Percentiles rank a stretch among this genome's conserved stretches.
Evolutionary conservation across 768 basidiomycete species (phyloP).

Genomic region (Termitomyces sp.): DNA sequence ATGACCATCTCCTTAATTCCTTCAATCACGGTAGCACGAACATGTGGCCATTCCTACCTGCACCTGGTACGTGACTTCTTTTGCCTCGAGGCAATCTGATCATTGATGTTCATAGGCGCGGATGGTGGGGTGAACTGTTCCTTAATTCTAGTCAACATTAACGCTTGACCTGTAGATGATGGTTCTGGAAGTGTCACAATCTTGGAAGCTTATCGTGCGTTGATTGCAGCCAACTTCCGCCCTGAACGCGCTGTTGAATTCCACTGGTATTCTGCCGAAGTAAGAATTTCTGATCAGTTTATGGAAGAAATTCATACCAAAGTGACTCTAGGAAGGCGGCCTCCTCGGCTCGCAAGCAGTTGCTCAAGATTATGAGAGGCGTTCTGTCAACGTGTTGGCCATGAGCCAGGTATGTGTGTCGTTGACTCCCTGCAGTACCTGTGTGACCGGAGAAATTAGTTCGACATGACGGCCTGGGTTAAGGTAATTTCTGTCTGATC

Average conservation of each 20-base stretch:
- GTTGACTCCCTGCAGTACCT: conserved; percentile 12
- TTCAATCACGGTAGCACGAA: conserved; percentile 50
- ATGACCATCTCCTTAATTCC: conserved; percentile 7
- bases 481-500: conserved; percentile 49
- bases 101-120: conserved; percentile 36
- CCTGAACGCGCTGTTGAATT: conserved; percentile 72
- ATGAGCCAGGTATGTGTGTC: conserved; percentile 69
- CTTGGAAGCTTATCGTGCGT: conserved; percentile 70
- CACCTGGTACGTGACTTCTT: conserved; percentile 55
- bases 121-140: conserved; percentile 38
- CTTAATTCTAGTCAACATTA: conserved; percentile 19
- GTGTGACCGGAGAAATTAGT: conserved; percentile 41
- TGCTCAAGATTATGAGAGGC: conserved; percentile 68
- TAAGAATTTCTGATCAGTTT: conserved; percentile 24
- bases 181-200: conserved; percentile 81
- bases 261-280: conserved; percentile 85
- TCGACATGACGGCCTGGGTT: conserved; percentile 95
- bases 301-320: conserved; percentile 14
- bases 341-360: conserved; percentile 90
- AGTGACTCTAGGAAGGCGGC: conserved; percentile 65
- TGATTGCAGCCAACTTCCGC: conserved; percentile 66
- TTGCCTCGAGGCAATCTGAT: conserved; percentile 24
- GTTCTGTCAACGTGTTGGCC: conserved; percentile 65
- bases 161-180: conserved; percentile 50
- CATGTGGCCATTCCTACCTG: conserved; percentile 73